Evolutionary conservation across 306 rosid genomes (phyloP).

Genomic region (Abrus precatorius): DNA sequence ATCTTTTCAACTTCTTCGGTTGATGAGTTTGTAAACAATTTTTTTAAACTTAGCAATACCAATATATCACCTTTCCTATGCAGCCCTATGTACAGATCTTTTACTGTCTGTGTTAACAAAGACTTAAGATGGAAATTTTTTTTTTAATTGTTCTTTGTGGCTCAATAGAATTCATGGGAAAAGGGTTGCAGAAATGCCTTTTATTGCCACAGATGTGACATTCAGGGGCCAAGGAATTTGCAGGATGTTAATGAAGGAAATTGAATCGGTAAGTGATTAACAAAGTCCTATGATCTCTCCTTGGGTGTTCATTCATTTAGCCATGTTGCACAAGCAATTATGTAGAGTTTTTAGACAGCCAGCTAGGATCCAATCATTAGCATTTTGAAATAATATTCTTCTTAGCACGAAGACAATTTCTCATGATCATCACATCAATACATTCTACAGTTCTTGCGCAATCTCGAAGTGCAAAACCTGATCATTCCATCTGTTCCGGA

Average conservation of each 20-base stretch:
- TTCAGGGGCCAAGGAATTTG: conserved; percentile 48
- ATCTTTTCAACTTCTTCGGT: neutral
- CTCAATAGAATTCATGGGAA: conserved; percentile 50
- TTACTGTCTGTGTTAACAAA: neutral
- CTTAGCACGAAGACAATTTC: neutral
- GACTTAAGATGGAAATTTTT: neutral
- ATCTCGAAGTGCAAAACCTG: conserved; percentile 43
- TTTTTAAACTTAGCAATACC: neutral
- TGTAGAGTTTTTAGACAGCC: neutral
- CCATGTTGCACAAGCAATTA: neutral
- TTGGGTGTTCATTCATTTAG: neutral
- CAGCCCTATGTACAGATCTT: neutral
- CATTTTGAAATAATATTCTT: neutral
- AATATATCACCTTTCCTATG: neutral
- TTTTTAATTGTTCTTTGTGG: conserved; percentile 19
- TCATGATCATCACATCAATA: neutral
- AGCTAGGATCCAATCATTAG: neutral
- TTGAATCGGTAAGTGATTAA: conserved; percentile 55
- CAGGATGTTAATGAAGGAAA: conserved; percentile 20
- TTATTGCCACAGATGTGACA: conserved; percentile 45
- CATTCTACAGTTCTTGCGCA: conserved; percentile 44
- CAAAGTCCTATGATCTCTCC: neutral
- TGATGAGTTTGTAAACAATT: conserved; percentile 11
- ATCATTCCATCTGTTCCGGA: conserved; percentile 47
- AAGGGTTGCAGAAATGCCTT: conserved; percentile 55